A percentile compares a stretch with the other conserved stretches of the same genome.
These are phyloP conservation scores for Plasmodium blacklocki DNA, from an alignment of 169 alveolate species.

Conservation along the genomic window DNA sequence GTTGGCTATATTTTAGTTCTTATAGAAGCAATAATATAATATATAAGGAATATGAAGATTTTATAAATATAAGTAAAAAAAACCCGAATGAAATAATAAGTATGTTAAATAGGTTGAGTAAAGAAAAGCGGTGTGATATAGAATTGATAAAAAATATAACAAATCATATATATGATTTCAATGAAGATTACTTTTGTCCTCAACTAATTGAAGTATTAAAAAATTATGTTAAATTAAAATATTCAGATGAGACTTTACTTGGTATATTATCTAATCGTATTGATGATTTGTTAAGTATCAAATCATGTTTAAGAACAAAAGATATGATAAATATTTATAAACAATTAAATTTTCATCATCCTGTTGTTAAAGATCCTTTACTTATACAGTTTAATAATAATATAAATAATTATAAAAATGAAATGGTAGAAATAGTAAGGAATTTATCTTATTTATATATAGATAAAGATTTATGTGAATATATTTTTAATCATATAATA, in stretches of 20 bases:
- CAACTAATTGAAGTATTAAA: conserved; percentile 56
- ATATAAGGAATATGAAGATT: conserved; percentile 37
- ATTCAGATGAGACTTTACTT: conserved; percentile 69
- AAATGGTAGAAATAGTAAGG: conserved; percentile 25
- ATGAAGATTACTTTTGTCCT: conserved; percentile 60
- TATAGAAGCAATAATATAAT: conserved; percentile 6
- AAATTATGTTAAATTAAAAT: conserved; percentile 59
- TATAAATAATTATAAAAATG: conserved; percentile 61
- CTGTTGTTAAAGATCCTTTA: conserved; percentile 40
- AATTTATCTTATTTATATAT: conserved; percentile 50
- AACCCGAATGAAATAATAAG: conserved; percentile 49
- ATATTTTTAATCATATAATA: conserved; percentile 36
- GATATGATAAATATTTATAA: conserved; percentile 43
- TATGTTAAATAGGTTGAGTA: conserved; percentile 7
- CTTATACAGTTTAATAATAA: conserved; percentile 22
- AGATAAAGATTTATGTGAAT: conserved; percentile 14
- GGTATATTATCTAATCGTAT: conserved; percentile 47
- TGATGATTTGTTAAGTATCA: conserved; percentile 23
- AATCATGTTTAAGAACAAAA: conserved; percentile 59
- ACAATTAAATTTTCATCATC: conserved; percentile 70
- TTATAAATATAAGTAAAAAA: conserved; percentile 48
- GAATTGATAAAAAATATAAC: conserved; percentile 50
- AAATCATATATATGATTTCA: conserved; percentile 54
- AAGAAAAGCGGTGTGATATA: conserved; percentile 18
- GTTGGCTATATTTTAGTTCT: conserved; percentile 7